These are phyloP conservation scores for Viola odorata DNA, from an alignment of 345 rosid genomes.

Conservation along the genomic window DNA sequence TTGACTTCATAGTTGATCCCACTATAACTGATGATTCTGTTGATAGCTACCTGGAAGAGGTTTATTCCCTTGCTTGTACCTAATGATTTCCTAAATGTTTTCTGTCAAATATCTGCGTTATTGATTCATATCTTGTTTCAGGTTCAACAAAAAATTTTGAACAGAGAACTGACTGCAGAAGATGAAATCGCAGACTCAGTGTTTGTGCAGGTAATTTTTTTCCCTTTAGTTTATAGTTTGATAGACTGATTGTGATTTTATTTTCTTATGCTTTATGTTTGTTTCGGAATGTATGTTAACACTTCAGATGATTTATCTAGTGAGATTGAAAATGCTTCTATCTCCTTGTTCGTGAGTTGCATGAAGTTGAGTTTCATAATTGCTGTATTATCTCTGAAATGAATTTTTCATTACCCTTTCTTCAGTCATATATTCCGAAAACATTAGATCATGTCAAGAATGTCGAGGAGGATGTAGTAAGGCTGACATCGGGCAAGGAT, in stretches of 20 bases:
- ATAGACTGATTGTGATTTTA: no score
- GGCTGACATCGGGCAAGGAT: conserved; percentile 68
- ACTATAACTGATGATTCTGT: conserved; percentile 69
- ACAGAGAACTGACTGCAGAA: conserved; percentile 61
- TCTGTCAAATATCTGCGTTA: no score
- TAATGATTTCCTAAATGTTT: no score
- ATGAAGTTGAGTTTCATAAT: no score
- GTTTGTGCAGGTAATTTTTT: conserved; percentile 61
- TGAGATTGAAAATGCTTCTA: no score
- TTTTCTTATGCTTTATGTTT: no score
- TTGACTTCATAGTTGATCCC: conserved; percentile 92
- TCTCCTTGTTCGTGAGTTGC: no score
- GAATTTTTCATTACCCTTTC: background rate
- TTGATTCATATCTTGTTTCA: conserved; percentile 18
- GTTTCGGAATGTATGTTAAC: no score
- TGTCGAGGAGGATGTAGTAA: conserved; percentile 67
- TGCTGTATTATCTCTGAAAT: no score
- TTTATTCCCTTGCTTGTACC: conserved; percentile 13
- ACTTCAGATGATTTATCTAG: no score
- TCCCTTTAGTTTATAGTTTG: no score
- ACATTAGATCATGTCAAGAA: conserved; percentile 70
- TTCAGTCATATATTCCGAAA: conserved; percentile 80
- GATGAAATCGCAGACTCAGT: conserved; percentile 94
- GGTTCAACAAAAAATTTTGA: conserved; percentile 68
- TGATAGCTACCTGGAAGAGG: conserved; percentile 89